Conservation (phyloP, 2,329 filamentous ascomycete genomes). For the Acrodontium crateriforme region DNA sequence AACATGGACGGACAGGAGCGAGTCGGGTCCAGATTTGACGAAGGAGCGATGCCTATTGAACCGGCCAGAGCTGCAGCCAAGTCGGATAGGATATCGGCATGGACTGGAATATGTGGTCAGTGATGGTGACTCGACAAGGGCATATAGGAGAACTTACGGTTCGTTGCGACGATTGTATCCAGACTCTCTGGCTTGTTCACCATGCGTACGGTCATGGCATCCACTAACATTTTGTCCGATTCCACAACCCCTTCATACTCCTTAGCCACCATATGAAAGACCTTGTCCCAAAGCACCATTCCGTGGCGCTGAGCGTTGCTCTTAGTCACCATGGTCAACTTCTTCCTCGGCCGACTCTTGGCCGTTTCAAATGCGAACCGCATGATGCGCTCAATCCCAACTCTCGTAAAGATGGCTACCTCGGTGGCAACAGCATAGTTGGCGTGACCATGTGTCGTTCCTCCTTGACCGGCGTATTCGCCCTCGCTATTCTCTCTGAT, state of each 20-base stretch:
- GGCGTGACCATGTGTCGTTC: constrained; percentile 27
- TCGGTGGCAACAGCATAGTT: constrained; percentile 31
- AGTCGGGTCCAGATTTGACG: constrained; percentile 54
- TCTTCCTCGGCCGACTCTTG: constrained; percentile 28
- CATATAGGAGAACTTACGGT: constrained; percentile 28
- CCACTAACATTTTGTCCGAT: constrained; percentile 37
- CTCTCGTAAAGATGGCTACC: constrained; percentile 33
- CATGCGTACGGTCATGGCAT: constrained; percentile 37
- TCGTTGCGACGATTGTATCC: constrained; percentile 36
- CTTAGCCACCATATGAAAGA: constrained; percentile 32
- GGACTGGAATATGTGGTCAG: constrained; percentile 12
- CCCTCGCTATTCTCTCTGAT: constrained; percentile 36
- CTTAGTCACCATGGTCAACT: constrained; percentile 38
- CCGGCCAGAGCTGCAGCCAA: constrained; percentile 56
- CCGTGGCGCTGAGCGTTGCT: constrained; percentile 35
- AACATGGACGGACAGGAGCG: constrained; percentile 47
- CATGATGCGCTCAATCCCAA: constrained; percentile 34
- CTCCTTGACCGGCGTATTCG: constrained; percentile 34
- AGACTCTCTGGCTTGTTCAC: constrained; percentile 31
- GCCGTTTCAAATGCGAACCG: constrained; percentile 35
- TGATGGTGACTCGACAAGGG: background rate
- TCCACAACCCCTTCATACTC: constrained; percentile 31
- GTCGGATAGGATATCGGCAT: constrained; percentile 42
- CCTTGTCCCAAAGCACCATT: constrained; percentile 36
- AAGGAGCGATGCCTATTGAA: constrained; percentile 59